phyloP scores from a whole-genome alignment of 2,329 filamentous ascomycete species.

The Colletotrichum orchidophilum region DNA sequence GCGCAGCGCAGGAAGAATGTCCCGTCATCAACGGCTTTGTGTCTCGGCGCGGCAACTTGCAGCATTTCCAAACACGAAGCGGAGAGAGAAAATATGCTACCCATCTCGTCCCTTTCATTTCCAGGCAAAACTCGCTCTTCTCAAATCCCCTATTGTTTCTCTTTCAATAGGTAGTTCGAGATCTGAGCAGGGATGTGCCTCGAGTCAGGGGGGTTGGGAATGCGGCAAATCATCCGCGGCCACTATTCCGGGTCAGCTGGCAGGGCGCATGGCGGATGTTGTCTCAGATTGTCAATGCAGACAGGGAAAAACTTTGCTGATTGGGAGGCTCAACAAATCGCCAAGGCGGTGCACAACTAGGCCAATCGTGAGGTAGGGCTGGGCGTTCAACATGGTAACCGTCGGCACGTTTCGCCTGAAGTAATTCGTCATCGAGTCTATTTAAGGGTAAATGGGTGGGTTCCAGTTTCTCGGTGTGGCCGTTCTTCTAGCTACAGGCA shows the following conservation, averaged over 20 bases:
- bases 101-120: neutral
- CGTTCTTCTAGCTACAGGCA: slow-evolving; percentile 9
- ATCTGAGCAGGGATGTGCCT: slow-evolving; percentile 13
- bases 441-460: slow-evolving; percentile 11
- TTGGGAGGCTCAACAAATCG: neutral
- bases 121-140: neutral
- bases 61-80: neutral
- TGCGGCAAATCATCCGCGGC: slow-evolving; percentile 7
- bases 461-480: slow-evolving; percentile 8
- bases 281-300: slow-evolving; percentile 23
- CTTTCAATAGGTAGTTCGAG: neutral
- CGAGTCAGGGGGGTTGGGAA: slow-evolving; percentile 16
- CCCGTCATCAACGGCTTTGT: slow-evolving; percentile 2
- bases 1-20: neutral
- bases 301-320: slow-evolving; percentile 4
- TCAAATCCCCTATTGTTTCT: neutral
- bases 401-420: slow-evolving; percentile 12
- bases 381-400: neutral
- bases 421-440: slow-evolving; percentile 16
- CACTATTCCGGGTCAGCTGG: slow-evolving; percentile 10
- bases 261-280: slow-evolving; percentile 13
- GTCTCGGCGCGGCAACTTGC: neutral
- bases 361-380: slow-evolving; percentile 10
- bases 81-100: neutral
- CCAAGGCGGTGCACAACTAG: slow-evolving; percentile 4